A percentile compares a stretch with the other conserved stretches of the same genome.
Evolutionary conservation across 805 yeast genomes (phyloP).

Genomic region (Saccharomycopsis capsularis): DNA sequence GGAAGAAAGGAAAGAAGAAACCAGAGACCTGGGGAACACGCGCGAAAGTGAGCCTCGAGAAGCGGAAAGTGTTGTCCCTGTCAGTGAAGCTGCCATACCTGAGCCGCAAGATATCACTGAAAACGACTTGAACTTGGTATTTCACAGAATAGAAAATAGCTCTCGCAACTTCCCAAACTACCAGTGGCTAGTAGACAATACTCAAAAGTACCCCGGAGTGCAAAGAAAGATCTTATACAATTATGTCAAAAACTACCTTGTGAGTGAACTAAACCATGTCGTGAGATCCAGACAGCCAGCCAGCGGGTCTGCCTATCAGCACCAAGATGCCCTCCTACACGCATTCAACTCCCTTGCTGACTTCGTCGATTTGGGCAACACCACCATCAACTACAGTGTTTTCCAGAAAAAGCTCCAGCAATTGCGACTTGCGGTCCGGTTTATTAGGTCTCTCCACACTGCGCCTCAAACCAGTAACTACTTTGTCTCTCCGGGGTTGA

Average conservation of each 20-base stretch:
- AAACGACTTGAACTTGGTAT: constrained; percentile 14
- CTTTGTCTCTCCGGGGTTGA: constrained; percentile 71
- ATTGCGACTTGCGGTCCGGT: constrained; percentile 17
- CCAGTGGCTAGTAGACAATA: constrained; percentile 9
- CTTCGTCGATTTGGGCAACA: not conserved
- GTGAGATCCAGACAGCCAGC: not conserved
- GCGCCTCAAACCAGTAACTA: constrained; percentile 31
- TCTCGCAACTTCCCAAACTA: constrained; percentile 16
- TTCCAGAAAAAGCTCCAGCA: not conserved
- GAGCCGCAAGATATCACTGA: constrained; percentile 1
- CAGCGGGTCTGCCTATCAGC: not conserved
- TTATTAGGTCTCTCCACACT: constrained; percentile 19
- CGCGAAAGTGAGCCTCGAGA: not conserved
- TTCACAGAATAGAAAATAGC: constrained; percentile 9
- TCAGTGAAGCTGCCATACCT: no score
- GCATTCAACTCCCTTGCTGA: not conserved
- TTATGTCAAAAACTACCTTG: constrained; percentile 6
- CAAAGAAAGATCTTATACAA: constrained; percentile 1
- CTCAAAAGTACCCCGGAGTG: constrained; percentile 6
- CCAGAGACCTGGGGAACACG: not conserved
- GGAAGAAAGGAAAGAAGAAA: not conserved
- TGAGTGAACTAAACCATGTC: not conserved
- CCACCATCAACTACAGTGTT: not conserved
- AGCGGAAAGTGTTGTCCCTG: no score
- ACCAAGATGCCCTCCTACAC: not conserved